Conservation (phyloP, 2,329 filamentous ascomycete species). For the Nigrospora osmanthi region DNA sequence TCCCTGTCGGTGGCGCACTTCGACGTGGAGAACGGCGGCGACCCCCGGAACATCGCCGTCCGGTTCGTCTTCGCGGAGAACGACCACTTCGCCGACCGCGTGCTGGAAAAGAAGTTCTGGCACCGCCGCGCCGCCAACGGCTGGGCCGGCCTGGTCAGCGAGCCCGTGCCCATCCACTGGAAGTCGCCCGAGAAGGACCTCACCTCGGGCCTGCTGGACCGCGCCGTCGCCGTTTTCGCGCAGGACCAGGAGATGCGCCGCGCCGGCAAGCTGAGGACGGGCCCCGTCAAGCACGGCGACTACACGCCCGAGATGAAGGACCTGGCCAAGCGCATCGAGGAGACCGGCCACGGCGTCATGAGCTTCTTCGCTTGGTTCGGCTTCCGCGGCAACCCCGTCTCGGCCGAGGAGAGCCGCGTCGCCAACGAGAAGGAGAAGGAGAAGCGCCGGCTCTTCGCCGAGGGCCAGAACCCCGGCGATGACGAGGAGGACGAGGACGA, state of each 20-base stretch:
- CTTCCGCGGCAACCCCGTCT: conserved; percentile 63
- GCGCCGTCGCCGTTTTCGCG: conserved; percentile 62
- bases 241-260: conserved; percentile 40
- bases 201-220: conserved; percentile 70
- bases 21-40: conserved; percentile 64
- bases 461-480: conserved; percentile 44
- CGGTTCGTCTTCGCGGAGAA: conserved; percentile 75
- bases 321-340: conserved; percentile 47
- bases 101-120: conserved; percentile 88
- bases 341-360: conserved; percentile 53
- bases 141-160: conserved; percentile 73
- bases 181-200: conserved; percentile 72
- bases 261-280: conserved; percentile 23
- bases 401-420: conserved; percentile 61
- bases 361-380: conserved; percentile 92
- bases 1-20: conserved; percentile 70
- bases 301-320: conserved; percentile 38
- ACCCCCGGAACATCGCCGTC: conserved; percentile 74
- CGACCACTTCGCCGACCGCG: conserved; percentile 69
- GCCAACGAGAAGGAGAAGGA: conserved; percentile 54
- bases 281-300: conserved; percentile 21
- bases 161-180: conserved; percentile 85
- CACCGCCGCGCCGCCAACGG: conserved; percentile 62
- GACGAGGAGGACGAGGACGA: conserved; percentile 49
- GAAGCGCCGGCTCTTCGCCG: conserved; percentile 39